Evolutionary conservation across 2,329 filamentous ascomycete genomes (phyloP).

Genomic region (Emydomyces testavorans): DNA sequence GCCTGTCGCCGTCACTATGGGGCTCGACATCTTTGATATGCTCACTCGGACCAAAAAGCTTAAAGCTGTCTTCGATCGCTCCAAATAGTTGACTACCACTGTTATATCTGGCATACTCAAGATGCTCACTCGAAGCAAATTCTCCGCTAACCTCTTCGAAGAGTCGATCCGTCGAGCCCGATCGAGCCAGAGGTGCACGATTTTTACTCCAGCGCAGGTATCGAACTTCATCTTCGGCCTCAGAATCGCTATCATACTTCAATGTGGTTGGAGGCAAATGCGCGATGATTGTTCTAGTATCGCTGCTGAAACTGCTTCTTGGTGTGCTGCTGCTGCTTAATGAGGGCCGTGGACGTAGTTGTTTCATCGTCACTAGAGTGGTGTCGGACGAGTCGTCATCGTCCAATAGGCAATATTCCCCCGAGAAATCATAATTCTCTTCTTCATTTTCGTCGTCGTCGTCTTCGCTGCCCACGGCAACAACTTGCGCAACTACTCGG

Average conservation of each 20-base stretch:
- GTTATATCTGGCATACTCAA: slow-evolving; percentile 5
- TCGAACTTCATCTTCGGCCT: background rate
- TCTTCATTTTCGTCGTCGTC: slow-evolving; percentile 31
- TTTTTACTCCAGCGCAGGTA: background rate
- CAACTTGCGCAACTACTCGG: slow-evolving; percentile 89
- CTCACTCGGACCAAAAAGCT: no score
- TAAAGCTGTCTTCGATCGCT: background rate
- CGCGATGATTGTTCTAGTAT: slow-evolving; percentile 69
- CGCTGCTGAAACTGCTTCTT: slow-evolving; percentile 45
- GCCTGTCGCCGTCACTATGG: slow-evolving; percentile 1
- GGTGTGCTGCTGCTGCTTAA: slow-evolving; percentile 43
- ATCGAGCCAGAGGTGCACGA: slow-evolving; percentile 5
- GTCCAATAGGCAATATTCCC: slow-evolving; percentile 38
- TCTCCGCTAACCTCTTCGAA: background rate
- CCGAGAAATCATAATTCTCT: slow-evolving; percentile 26
- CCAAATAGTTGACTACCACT: background rate
- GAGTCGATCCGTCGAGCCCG: slow-evolving; percentile 11
- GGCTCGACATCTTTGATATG: slow-evolving; percentile 2
- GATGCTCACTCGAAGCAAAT: background rate
- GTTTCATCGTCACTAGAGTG: slow-evolving; percentile 71
- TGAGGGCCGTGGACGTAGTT: slow-evolving; percentile 42
- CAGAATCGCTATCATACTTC: slow-evolving; percentile 46
- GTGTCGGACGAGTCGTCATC: slow-evolving; percentile 59
- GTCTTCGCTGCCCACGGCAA: slow-evolving; percentile 62
- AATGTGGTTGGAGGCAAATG: slow-evolving; percentile 78